Evolutionary conservation across 441 rosid genomes (phyloP).

Genomic region (Raphanus hybrid): DNA sequence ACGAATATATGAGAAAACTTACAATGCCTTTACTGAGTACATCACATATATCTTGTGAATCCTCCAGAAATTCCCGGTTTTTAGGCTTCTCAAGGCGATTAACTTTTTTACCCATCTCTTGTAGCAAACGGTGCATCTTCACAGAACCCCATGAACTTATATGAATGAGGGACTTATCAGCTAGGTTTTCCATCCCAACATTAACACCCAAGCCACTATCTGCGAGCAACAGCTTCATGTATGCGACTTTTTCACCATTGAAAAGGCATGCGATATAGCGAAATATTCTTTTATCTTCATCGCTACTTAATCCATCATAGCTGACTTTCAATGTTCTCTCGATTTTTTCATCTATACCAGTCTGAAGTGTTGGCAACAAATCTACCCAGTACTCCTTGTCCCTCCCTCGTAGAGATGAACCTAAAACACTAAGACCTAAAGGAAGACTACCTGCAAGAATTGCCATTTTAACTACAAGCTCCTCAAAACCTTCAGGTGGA

Average conservation of each 20-base stretch:
- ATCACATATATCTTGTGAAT: background rate
- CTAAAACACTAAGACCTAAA: background rate
- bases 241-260: background rate
- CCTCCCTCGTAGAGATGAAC: background rate
- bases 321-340: background rate
- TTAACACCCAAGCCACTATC: background rate
- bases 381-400: background rate
- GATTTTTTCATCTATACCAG: background rate
- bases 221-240: background rate
- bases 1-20: background rate
- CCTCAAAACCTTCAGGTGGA: background rate
- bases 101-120: background rate
- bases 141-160: background rate
- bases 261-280: background rate
- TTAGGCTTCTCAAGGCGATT: background rate
- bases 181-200: background rate
- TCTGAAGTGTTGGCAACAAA: background rate
- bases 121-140: background rate
- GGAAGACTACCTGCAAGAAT: background rate
- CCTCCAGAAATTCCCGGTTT: background rate
- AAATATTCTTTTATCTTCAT: background rate
- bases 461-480: background rate
- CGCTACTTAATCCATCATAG: background rate
- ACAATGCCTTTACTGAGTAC: background rate
- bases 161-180: background rate